Percentiles rank a stretch among this genome's conserved stretches.
phyloP scores from a whole-genome alignment of 805 yeast species.

The Wickerhamiella domercqiae region DNA sequence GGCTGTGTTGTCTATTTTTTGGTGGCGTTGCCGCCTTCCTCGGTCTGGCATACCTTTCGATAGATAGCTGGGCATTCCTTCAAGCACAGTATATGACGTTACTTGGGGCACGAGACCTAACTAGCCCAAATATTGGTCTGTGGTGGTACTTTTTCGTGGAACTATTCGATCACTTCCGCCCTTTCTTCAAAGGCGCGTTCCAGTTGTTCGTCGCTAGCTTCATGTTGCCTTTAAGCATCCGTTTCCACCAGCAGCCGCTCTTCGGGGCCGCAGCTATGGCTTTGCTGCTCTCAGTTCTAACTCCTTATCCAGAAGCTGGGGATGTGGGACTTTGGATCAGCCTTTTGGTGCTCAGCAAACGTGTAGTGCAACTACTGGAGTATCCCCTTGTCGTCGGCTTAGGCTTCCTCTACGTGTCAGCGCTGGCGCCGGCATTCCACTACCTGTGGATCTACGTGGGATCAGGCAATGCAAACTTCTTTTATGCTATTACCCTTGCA shows the following conservation, averaged over 20 bases:
- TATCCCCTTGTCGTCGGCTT: conserved; percentile 37
- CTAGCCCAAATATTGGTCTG: conserved; percentile 72
- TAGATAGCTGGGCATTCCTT: conserved; percentile 30
- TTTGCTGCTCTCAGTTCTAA: conserved; percentile 50
- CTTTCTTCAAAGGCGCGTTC: conserved; percentile 72
- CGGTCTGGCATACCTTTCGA: conserved; percentile 20
- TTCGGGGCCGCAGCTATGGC: conserved; percentile 35
- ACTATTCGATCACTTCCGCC: conserved; percentile 76
- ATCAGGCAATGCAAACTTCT: conserved; percentile 91
- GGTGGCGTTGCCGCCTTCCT: conserved; percentile 35
- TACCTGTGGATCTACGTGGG: conserved; percentile 90
- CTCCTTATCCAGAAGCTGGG: conserved; percentile 73
- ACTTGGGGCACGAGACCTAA: conserved; percentile 48
- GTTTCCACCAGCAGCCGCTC: conserved; percentile 46
- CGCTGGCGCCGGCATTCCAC: conserved; percentile 77
- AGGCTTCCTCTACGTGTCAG: conserved; percentile 35
- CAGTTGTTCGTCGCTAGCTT: conserved; percentile 56
- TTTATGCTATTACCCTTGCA: conserved; percentile 81
- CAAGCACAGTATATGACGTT: conserved; percentile 36
- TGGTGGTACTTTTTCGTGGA: conserved; percentile 99
- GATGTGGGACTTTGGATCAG: conserved; percentile 48
- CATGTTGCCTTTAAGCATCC: conserved; percentile 55
- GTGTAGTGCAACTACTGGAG: conserved; percentile 27
- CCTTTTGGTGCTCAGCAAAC: conserved; percentile 35
- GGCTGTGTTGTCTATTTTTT: no score